phyloP scores from a whole-genome alignment of 1,139 yeast genomes.

The Trichomonascaceae sp. region DNA sequence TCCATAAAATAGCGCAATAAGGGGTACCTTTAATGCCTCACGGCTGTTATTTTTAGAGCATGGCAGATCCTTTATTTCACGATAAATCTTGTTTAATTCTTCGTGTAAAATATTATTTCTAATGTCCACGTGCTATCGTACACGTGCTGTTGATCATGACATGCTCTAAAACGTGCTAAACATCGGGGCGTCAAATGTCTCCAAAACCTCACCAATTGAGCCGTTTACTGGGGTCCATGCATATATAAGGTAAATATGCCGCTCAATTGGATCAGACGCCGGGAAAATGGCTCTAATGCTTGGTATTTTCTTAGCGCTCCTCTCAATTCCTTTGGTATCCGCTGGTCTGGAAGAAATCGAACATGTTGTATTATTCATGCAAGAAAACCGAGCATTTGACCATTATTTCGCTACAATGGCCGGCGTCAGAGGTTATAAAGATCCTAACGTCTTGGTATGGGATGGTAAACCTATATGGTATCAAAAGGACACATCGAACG shows the following conservation, averaged over 20 bases:
- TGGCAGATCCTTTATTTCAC: no score
- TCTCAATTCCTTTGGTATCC: not conserved
- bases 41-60: not conserved
- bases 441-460: slow-evolving; percentile 19
- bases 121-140: not conserved
- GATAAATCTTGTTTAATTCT: not conserved
- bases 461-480: slow-evolving; percentile 13
- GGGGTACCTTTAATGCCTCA: not conserved
- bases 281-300: not conserved
- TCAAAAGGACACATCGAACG: slow-evolving; percentile 8
- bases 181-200: not conserved
- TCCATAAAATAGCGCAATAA: not conserved
- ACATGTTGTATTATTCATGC: slow-evolving; percentile 25
- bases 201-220: not conserved
- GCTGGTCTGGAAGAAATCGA: slow-evolving; percentile 9
- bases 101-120: not conserved
- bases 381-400: slow-evolving; percentile 26
- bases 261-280: not conserved
- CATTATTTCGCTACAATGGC: slow-evolving; percentile 26
- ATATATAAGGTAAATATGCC: not conserved
- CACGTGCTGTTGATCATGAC: not conserved
- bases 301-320: not conserved
- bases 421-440: slow-evolving; percentile 27
- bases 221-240: not conserved
- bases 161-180: not conserved